A percentile compares a stretch with the other conserved stretches of the same genome.
Evolutionary conservation across 768 basidiomycete species (phyloP).

Genomic region (Infundibulicybe gibba): DNA sequence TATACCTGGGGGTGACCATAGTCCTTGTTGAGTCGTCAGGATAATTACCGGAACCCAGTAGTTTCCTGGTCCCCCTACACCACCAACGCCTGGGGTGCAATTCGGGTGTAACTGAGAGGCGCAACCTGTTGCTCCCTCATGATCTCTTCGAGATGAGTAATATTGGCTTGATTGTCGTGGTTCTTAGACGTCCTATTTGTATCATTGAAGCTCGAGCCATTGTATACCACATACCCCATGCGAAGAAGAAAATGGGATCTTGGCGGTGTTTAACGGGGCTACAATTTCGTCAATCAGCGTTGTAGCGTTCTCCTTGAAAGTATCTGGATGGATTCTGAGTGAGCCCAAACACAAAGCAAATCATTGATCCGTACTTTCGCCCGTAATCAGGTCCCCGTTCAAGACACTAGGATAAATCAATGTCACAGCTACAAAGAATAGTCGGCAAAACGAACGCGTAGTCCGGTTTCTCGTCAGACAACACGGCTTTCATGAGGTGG

Average conservation of each 20-base stretch:
- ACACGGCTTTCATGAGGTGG: slow-evolving; percentile 52
- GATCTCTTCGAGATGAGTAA: slow-evolving; percentile 67
- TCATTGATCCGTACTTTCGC: slow-evolving; percentile 47
- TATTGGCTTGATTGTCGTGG: slow-evolving; percentile 71
- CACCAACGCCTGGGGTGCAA: slow-evolving; percentile 60
- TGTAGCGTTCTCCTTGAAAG: slow-evolving; percentile 66
- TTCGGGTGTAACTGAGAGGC: slow-evolving; percentile 59
- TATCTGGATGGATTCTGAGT: slow-evolving; percentile 34
- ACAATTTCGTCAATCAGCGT: slow-evolving; percentile 62
- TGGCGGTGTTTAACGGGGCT: slow-evolving; percentile 52
- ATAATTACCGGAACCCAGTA: slow-evolving; percentile 72
- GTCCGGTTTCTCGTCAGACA: slow-evolving; percentile 59
- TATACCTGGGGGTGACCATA: not conserved
- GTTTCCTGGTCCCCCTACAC: slow-evolving; percentile 59
- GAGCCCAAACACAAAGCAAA: not conserved
- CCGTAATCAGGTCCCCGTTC: slow-evolving; percentile 74
- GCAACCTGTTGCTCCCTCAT: slow-evolving; percentile 55
- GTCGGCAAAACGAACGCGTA: slow-evolving; percentile 49
- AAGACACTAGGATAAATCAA: slow-evolving; percentile 42
- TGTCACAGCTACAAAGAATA: not conserved
- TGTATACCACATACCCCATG: slow-evolving; percentile 49
- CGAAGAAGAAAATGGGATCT: slow-evolving; percentile 63
- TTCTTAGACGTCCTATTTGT: slow-evolving; percentile 38
- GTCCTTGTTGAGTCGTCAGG: not conserved
- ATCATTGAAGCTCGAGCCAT: not conserved